Conservation (phyloP, 179 eudicot species). For the Gypsophila paniculata region DNA sequence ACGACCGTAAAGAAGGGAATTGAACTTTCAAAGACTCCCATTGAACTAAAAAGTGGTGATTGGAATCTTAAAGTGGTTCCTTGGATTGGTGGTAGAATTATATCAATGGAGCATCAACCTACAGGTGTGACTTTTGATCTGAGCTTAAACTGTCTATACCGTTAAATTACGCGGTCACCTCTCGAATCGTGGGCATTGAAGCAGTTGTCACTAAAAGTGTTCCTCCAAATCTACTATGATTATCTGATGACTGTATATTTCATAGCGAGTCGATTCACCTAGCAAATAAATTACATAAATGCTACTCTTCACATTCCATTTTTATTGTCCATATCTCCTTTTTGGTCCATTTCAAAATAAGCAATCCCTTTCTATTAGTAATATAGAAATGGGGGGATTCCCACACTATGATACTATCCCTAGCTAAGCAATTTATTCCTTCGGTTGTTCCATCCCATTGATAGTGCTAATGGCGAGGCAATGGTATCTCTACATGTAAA, state of each 20-base stretch:
- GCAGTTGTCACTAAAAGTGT: not conserved
- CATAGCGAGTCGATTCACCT: not conserved
- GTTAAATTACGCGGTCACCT: not conserved
- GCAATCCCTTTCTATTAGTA: not conserved
- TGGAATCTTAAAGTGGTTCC: slow-evolving; percentile 94
- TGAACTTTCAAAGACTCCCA: slow-evolving; percentile 72
- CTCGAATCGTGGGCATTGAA: not conserved
- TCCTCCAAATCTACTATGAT: slow-evolving; percentile 3
- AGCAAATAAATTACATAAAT: not conserved
- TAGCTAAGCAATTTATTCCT: too few relatives aligned
- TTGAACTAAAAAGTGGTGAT: slow-evolving; percentile 71
- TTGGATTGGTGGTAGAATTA: slow-evolving; percentile 96
- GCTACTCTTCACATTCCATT: not conserved
- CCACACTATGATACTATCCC: too few relatives aligned
- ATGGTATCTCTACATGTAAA: too few relatives aligned
- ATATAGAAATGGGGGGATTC: too few relatives aligned
- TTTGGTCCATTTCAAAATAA: not conserved
- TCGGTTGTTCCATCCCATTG: too few relatives aligned
- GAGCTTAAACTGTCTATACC: not conserved
- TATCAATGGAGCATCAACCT: slow-evolving; percentile 92
- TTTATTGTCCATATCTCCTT: not conserved
- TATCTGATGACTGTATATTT: not conserved
- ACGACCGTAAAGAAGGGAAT: slow-evolving; percentile 58
- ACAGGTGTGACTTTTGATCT: slow-evolving; percentile 51
- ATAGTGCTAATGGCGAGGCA: too few relatives aligned